Evolutionary conservation across 495 filamentous ascomycete species (phyloP), one percentile per base, ranked within the genome.

Genomic region (Aspergillus nanangensis): DNA sequence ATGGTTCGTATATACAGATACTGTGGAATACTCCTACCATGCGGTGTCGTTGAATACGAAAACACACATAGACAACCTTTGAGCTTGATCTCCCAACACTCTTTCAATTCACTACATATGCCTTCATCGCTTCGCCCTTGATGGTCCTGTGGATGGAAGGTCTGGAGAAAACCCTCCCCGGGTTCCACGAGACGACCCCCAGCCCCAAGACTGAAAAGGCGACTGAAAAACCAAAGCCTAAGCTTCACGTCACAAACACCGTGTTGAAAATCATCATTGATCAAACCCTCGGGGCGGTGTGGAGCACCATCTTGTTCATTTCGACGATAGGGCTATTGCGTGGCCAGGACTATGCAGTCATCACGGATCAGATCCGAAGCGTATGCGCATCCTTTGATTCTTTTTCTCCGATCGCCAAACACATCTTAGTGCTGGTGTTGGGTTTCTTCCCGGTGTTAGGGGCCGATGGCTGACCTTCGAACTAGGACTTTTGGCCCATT

Each of bases 111-210:
- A 68, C 83, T 34, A 53, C 91, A 25, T 94, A 80, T 63, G 72
- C 82, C 9, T 54, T 87, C 17, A 50, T 94, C 40, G 79, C 71
- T 45, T 81, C 81, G 5, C 90, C 90, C 1, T 80, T 86, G 22
- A 90, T 90, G 61, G 87, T 86, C 57, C 62, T 90, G 45, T 96
- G 88, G 88, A 84, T 84, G 49, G 66, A 64, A 27, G 71, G 58
- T 18, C 65, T 82, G 24, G 79, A 82, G 52, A 48, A 61, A 7
- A 45, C 41, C 4, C 78, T 78, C 47, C 79, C 79, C 1, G 73
- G 69, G 9, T 39, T n/a, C 20, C 66, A 44, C 13, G 31, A 25
- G 8, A 8, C 31, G 5, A 22, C 20, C 1, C 22, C 54, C 29
- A 32, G n/a, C 35, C 25, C 41, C 10, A 45, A 45, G 34, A 42